Evolutionary conservation across 139 green algal genomes (phyloP).

Genomic region (Asterochloris erici): DNA sequence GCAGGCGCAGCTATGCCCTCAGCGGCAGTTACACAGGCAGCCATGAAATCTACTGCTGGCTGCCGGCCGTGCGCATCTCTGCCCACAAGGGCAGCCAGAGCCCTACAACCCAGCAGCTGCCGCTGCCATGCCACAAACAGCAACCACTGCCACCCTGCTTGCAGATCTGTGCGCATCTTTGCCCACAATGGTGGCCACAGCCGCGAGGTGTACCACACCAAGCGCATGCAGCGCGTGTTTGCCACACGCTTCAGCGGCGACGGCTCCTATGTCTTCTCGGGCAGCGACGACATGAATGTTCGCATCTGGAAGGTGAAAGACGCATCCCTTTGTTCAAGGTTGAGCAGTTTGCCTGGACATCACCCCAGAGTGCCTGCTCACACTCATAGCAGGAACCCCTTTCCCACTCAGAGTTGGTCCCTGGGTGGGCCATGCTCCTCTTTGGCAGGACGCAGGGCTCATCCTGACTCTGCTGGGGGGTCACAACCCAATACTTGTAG

Average conservation of each 20-base stretch:
- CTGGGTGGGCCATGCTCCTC: neutral
- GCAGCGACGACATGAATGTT: conserved; percentile 70
- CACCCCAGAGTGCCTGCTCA: neutral
- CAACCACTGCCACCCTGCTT: neutral
- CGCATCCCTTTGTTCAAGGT: no score
- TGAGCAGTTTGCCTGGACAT: neutral
- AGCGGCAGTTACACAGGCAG: no score
- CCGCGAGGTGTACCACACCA: conserved; percentile 89
- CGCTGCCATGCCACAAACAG: no score
- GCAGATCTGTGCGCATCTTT: conserved; percentile 84
- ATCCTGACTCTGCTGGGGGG: no score
- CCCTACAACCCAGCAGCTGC: no score
- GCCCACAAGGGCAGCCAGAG: no score
- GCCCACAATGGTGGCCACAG: conserved; percentile 77
- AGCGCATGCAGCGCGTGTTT: conserved; percentile 96
- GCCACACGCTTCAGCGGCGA: conserved; percentile 85
- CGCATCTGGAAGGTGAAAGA: conserved; percentile 48
- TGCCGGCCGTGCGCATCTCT: no score
- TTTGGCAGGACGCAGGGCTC: no score
- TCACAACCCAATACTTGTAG: no score
- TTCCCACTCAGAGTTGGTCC: neutral
- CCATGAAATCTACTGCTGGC: no score
- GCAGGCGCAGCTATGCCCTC: no score
- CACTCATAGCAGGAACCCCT: neutral
- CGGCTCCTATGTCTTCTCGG: conserved; percentile 91